Conservation (phyloP, 768 basidiomycete species). For the Boletus sp. region DNA sequence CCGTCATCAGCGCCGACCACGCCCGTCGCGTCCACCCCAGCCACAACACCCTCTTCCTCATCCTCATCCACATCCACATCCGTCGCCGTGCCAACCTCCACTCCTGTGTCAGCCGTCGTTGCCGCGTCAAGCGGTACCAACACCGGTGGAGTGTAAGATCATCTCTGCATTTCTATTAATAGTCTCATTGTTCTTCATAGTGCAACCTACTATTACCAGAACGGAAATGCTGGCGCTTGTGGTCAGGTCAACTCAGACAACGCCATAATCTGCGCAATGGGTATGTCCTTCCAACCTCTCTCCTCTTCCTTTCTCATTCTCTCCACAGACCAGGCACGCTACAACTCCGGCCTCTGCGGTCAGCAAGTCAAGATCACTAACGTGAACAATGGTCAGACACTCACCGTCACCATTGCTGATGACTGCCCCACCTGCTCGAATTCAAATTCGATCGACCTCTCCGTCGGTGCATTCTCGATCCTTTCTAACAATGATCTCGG, state of each 20-base stretch:
- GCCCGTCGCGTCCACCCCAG: not conserved
- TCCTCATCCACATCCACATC: not conserved
- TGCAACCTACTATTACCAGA: constrained; percentile 70
- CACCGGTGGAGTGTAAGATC: constrained; percentile 45
- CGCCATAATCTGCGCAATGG: constrained; percentile 61
- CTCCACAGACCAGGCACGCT: constrained; percentile 47
- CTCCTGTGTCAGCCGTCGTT: not conserved
- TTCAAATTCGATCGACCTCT: constrained; percentile 70
- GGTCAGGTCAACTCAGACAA: constrained; percentile 58
- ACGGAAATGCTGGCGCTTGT: constrained; percentile 77
- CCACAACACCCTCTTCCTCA: not conserved
- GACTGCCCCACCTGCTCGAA: constrained; percentile 78
- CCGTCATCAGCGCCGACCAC: not conserved
- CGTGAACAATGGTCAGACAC: constrained; percentile 46
- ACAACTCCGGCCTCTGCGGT: constrained; percentile 65
- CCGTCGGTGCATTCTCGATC: constrained; percentile 59
- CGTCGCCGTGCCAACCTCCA: not conserved
- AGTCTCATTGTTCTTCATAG: constrained; percentile 29
- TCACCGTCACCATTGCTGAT: constrained; percentile 69
- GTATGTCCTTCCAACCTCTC: constrained; percentile 34
- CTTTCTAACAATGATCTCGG: constrained; percentile 42
- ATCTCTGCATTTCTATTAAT: not conserved
- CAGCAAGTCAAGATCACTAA: constrained; percentile 63
- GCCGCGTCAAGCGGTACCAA: constrained; percentile 27
- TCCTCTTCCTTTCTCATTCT: not conserved